A percentile compares a stretch with the other conserved stretches of the same genome.
Evolutionary conservation across 176 grass and related monocot genomes (phyloP).

Genomic region (Sorghum bicolor): DNA sequence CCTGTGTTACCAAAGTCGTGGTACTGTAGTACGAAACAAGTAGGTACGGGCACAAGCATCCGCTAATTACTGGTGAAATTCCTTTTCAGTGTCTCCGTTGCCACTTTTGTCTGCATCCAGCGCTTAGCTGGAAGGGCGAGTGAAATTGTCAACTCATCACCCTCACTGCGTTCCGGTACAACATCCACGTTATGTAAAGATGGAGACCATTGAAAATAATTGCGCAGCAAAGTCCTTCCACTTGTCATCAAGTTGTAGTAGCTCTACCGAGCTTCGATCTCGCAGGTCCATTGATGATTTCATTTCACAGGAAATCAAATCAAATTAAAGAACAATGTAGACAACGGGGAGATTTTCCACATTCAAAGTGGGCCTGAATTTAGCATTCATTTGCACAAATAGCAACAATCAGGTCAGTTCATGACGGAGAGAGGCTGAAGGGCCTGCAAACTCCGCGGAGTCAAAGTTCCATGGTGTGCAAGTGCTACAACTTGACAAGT

Average conservation of each 20-base stretch:
- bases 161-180: neutral
- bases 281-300: neutral
- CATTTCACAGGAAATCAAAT: neutral
- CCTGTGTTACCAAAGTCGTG: too few species aligned
- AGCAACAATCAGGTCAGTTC: neutral
- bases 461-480: neutral
- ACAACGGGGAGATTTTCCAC: too few species aligned
- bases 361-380: neutral
- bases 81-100: neutral
- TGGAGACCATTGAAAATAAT: neutral
- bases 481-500: neutral
- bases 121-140: neutral
- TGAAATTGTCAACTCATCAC: constrained; percentile 1
- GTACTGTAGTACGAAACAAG: neutral
- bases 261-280: neutral
- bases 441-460: neutral
- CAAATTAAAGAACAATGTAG: neutral
- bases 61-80: neutral
- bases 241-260: neutral
- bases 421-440: neutral
- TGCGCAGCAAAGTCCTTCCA: neutral
- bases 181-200: neutral
- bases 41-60: neutral
- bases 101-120: neutral
- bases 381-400: neutral